Evolutionary conservation across 352 stramenopile genomes (phyloP), one percentile per base, ranked within the genome.

Genomic region (Globisporangium cylindrosporum): DNA sequence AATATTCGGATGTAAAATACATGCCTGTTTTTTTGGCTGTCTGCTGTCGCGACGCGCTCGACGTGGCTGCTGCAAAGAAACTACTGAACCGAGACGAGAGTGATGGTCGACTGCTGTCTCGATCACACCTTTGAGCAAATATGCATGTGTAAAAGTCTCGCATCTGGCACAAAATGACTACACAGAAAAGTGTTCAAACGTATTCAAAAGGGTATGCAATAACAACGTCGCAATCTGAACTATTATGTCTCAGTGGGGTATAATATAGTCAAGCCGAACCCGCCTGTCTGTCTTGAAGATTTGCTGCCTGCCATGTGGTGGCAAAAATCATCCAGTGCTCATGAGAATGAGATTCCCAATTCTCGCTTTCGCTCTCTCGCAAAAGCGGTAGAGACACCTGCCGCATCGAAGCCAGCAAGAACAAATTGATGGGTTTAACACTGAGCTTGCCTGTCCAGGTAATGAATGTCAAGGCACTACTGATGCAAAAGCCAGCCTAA

Each of bases 61-160:
- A 61, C 55, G 55, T 61, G 55, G 29, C 55, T 55, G 48, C 48
- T 27, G 9, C 48, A 55, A 55, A 55, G 48, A 55, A 55, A 29
- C n/a, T 29, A 29, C 48, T 55, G 48, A 29, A 55, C 20, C 48
- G 20, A 12, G 20, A 27, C 48, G 8, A 55, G 48, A 55, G n/a
- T 55, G 48, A 7, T 55, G 48, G 48, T 55, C 48, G 20, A 3
- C 12, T 27, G 7, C 20, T 12, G n/a, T 20, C 10, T 18, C 5
- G 15, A 48, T n/a, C 41, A 3, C 12, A 2, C 3, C 14, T n/a
- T n/a, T 6, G 4, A n/a, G 18, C 18, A 10, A 49, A 22, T 10
- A 55, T 55, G 20, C 10, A 24, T 18, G 25, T 54, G 25, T 2
- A 27, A 14, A 27, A n/a, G 48, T 3, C 8, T 10, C 15, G 3